Base-by-base conservation (phyloP, 73 alveolate genomes). In the Breviolum minutum region DNA sequence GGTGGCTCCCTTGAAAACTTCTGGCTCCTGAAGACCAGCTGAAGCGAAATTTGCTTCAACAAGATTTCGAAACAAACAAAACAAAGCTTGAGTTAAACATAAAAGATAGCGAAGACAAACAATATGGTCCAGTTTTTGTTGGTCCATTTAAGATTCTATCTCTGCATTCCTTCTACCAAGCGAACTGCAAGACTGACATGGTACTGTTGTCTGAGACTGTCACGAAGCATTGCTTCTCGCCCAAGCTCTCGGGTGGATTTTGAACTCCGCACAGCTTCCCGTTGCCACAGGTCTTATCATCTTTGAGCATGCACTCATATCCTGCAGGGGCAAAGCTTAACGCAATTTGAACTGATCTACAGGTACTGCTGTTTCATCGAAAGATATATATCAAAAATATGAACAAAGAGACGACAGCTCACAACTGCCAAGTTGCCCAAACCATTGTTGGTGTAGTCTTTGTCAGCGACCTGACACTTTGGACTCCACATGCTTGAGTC, bases 211-310 rank as follows among this genome's bases (percentile, higher is more conserved):
- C 93, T 26, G 81, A 86, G 95, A 3, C 95, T 62, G 40, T 9
- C 64, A 32, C 96, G 22, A 12, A 30, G 97, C 97, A 91, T 77
- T 91, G 89, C 97, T 91, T 91, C 97, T 91, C 97, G 22, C 97
- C 97, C 87, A 91, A 73, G 61, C 97, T 91, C 77, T 91, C 97
- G 2, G 97, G 97, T 3, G 97, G 97, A 63, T 91, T 91, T n/a
- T 91, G 97, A 32, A 91, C 97, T n/a, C 97, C 97, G 60, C 97
- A 86, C 27, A 63, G 61, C 62, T 63, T 61, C 24, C 76, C 77
- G 40, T 61, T 86, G 79, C 96, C 96, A 71, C 96, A 89, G 73
- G 85, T 89, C 62, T 89, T 29, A 86, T 89, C 96, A 26, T 89
- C 96, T 19, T 71, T 69, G 73, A 89, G 29, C 40, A 8, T 12